Evolutionary conservation across 2,329 filamentous ascomycete species (phyloP), one percentile per base, ranked within the genome.

Genomic region (Diplodia seriata): DNA sequence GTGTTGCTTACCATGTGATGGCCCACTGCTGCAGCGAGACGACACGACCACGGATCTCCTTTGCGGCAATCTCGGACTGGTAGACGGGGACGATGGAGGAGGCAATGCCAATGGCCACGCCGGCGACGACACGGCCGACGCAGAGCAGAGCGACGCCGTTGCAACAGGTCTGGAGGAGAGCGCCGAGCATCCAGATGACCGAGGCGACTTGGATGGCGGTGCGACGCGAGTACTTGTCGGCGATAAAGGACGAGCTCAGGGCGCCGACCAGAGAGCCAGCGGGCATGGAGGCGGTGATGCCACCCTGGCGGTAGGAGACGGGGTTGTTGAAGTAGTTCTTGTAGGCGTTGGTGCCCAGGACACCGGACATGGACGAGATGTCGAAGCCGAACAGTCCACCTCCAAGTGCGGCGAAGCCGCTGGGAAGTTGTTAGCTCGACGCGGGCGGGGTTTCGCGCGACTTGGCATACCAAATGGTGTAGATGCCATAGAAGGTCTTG

Each of bases 61-160:
- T 80, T 15, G 78, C 78, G 2, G 80, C 78, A 20, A 97, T 97
- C 77, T 97, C 94, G 54, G 93, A 94, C 77, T 97, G 93, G 77
- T 97, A 97, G 55, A 97, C 91, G 0, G 94, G 94, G 1, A 97
- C 93, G 72, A 97, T 97, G 57, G 93, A 94, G 0, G 93, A 97
- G 56, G 96, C 85, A 76, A 93, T 91, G 78, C 94, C 94, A 69
- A 97, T 92, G 51, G 93, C 91, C 9, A 97, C 81, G 81, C 94
- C 93, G 68, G 92, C 92, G 78, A 93, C 85, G 71, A 95, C 87
- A 76, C 92, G 88, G 14, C 93, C 92, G 9, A 91, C 73, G 71
- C 85, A 82, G 69, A 72, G 68, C 43, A 70, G 56, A 11, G 68
- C 70, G 33, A 73, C 70, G 26, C 72, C 72, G 18, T 72, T 71